phyloP scores from a whole-genome alignment of 768 basidiomycete species.

The Boletus reticuloceps region DNA sequence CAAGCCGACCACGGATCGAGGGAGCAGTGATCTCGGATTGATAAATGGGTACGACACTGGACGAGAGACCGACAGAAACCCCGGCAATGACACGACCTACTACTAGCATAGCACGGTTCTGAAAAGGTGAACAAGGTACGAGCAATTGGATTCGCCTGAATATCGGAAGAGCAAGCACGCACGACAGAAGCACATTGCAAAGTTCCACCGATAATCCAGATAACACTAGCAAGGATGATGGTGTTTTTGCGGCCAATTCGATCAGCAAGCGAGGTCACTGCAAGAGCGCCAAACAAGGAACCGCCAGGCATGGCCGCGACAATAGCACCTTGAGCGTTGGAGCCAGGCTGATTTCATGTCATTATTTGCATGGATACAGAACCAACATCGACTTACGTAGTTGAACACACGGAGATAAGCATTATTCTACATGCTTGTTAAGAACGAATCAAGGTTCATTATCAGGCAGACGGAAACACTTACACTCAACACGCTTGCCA shows the following conservation, averaged over 20 bases:
- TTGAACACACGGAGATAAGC: conserved; percentile 28
- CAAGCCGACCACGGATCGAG: conserved; percentile 69
- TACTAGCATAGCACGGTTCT: conserved; percentile 77
- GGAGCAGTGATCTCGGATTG: conserved; percentile 75
- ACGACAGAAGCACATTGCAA: conserved; percentile 63
- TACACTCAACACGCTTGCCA: conserved; percentile 71
- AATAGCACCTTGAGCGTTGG: conserved; percentile 65
- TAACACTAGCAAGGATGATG: conserved; percentile 60
- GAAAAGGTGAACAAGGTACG: neutral
- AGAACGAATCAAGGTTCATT: neutral
- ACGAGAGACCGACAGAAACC: conserved; percentile 63
- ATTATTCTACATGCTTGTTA: conserved; percentile 20
- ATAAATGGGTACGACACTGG: conserved; percentile 68
- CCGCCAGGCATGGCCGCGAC: conserved; percentile 78
- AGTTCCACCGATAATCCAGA: conserved; percentile 73
- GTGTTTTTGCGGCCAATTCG: conserved; percentile 62
- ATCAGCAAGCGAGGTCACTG: conserved; percentile 64
- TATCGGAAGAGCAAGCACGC: conserved; percentile 9
- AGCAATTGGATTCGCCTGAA: neutral
- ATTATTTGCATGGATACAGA: neutral
- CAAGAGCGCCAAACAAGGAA: conserved; percentile 63
- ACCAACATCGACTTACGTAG: conserved; percentile 11
- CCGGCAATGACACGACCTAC: conserved; percentile 68
- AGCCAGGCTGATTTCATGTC: conserved; percentile 37
- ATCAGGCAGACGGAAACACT: conserved; percentile 15